These are phyloP conservation scores for Trichosanthes cucumerina DNA, from an alignment of 306 rosid species.

Conservation along the genomic window DNA sequence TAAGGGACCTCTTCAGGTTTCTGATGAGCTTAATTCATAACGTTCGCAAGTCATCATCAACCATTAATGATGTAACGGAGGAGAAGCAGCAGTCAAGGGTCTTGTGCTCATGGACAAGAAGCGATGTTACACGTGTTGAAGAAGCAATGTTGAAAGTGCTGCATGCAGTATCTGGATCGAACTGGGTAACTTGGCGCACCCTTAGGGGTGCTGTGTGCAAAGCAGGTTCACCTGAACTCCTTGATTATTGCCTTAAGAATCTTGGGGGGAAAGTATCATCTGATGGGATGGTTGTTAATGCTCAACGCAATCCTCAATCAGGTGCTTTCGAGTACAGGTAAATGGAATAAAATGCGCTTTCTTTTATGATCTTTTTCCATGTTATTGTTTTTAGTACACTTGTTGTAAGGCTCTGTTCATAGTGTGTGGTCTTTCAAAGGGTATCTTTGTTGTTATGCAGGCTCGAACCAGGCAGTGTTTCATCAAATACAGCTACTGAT, in stretches of 20 bases:
- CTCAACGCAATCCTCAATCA: slow-evolving; percentile 54
- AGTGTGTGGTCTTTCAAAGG: background rate
- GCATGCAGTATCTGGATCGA: slow-evolving; percentile 80
- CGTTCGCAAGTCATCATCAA: slow-evolving; percentile 40
- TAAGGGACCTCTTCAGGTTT: slow-evolving; percentile 66
- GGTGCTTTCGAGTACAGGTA: slow-evolving; percentile 72
- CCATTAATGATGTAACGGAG: slow-evolving; percentile 31
- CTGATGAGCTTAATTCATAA: slow-evolving; percentile 50
- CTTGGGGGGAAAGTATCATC: slow-evolving; percentile 63
- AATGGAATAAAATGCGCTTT: slow-evolving; percentile 4
- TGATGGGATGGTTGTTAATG: slow-evolving; percentile 59
- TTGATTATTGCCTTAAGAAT: slow-evolving; percentile 67
- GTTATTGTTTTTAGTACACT: background rate
- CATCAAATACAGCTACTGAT: slow-evolving; percentile 21
- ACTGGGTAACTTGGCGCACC: slow-evolving; percentile 72
- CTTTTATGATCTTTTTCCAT: background rate
- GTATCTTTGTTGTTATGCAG: slow-evolving; percentile 26
- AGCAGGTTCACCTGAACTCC: slow-evolving; percentile 63
- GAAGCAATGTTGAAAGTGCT: slow-evolving; percentile 79
- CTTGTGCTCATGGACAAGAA: slow-evolving; percentile 47
- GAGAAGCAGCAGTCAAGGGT: slow-evolving; percentile 38
- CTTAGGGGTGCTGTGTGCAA: slow-evolving; percentile 81
- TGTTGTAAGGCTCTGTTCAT: background rate
- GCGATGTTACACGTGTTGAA: slow-evolving; percentile 54
- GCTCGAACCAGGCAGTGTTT: slow-evolving; percentile 37